Evolutionary conservation across 352 stramenopile species (phyloP), one percentile per base, ranked within the genome.

Genomic region (Phytophthora agathidicida): DNA sequence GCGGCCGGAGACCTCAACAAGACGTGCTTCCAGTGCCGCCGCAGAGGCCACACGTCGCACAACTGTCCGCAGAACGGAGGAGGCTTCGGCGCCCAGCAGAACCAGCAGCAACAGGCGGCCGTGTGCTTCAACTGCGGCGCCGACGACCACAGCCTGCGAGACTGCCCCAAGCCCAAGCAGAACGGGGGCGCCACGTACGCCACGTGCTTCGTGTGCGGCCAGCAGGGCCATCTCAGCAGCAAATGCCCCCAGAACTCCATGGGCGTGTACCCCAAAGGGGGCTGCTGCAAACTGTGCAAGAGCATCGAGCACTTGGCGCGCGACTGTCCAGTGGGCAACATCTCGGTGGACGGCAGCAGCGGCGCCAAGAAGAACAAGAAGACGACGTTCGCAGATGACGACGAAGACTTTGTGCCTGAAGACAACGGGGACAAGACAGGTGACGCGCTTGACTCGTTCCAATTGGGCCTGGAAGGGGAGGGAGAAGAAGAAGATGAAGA

Each of bases 41-140:
- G 79, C 13, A 83, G 82, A 26, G 85, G 86, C 13, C 85, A 93
- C 72, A 92, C 86, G 68, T 91, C 83, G 48, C 78, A 91, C 48
- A 91, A 91, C 60, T 92, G 82, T 33, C 86, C 84, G 22, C 68
- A 85, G 60, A 72, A 65, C 24, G 68, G 68, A 27, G 43, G 42
- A 13, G 38, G 56, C 32, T 35, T 56, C 30, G 36, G 44, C 20
- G 20, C 23, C 13, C 28, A 33, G 31, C 57, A n/a, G n/a, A n/a
- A n/a, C n/a, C n/a, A 59, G 26, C 59, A 71, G 44, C 69, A 83
- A 16, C 60, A 68, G 39, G 39, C 57, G 7, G 33, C 46, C 14
- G 72, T 96, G 23, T 97, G 89, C 51, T 97, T 94, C 70, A 96
- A 96, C 71, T 97, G 89, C 43, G 89, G 89, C 28, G 80, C 74